Conservation (phyloP, 1,284 basidiomycete species). For the Lentinus polychrous region DNA sequence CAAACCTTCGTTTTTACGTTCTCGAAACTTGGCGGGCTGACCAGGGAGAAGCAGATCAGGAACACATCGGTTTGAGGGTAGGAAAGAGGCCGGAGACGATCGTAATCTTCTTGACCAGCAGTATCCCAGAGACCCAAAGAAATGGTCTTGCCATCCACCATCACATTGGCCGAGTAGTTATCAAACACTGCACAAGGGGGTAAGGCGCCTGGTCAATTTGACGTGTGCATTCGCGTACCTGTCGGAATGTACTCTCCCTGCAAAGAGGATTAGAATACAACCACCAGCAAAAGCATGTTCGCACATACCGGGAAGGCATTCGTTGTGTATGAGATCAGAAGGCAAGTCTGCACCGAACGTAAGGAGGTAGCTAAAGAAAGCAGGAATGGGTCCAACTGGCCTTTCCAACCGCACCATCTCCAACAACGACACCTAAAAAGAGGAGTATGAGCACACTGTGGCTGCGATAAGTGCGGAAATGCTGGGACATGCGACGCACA, state of each 20-base stretch:
- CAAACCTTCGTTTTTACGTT: constrained; percentile 94
- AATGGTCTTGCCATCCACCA: constrained; percentile 98
- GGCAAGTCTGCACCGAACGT: constrained; percentile 67
- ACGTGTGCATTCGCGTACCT: constrained; percentile 39
- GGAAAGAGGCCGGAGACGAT: constrained; percentile 93
- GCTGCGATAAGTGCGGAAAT: constrained; percentile 1
- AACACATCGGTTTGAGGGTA: constrained; percentile 99
- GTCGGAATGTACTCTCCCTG: constrained; percentile 97
- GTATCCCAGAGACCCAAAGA: constrained; percentile 98
- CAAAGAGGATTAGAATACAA: constrained; percentile 18
- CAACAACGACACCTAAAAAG: constrained; percentile 87
- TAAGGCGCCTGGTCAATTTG: constrained; percentile 3
- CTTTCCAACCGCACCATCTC: constrained; percentile 99
- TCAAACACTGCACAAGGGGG: constrained; percentile 66
- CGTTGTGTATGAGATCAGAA: constrained; percentile 95
- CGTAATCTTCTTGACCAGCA: constrained; percentile 98
- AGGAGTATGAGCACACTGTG: constrained; percentile 16
- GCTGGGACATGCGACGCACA: constrained; percentile 21
- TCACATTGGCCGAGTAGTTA: constrained; percentile 94
- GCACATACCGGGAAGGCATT: constrained; percentile 86
- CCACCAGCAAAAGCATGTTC: constrained; percentile 13
- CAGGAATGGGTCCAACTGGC: constrained; percentile 35
- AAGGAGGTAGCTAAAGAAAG: not conserved
- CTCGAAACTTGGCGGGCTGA: constrained; percentile 96
- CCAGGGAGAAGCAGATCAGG: constrained; percentile 97